phyloP scores from a whole-genome alignment of 1,284 basidiomycete species.

The Cutaneotrichosporon cavernicola region DNA sequence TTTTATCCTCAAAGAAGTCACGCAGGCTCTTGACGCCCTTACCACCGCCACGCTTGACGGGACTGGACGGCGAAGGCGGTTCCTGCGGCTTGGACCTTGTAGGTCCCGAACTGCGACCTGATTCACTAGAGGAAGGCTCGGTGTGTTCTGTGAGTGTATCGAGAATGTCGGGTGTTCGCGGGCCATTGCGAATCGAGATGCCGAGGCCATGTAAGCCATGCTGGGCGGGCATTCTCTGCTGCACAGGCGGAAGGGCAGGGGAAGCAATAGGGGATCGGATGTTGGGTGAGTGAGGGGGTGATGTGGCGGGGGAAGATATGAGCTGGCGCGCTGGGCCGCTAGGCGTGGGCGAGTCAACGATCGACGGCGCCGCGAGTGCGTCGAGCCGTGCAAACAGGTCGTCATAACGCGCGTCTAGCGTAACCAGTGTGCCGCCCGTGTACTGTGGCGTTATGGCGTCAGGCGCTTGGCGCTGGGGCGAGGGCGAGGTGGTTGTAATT shows the following conservation, averaged over 20 bases:
- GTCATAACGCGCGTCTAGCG: constrained; percentile 33
- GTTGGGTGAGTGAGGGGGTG: background rate
- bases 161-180: constrained; percentile 23
- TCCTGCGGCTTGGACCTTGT: background rate
- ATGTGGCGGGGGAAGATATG: constrained; percentile 1
- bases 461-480: constrained; percentile 30
- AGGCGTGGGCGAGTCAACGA: constrained; percentile 3
- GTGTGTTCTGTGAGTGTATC: constrained; percentile 20
- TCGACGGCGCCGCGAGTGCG: constrained; percentile 31
- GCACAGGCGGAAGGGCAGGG: constrained; percentile 1
- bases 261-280: background rate
- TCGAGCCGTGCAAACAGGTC: constrained; percentile 44
- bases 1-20: constrained; percentile 32
- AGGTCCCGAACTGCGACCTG: background rate
- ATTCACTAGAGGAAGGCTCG: constrained; percentile 15
- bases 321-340: background rate
- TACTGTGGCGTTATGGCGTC: constrained; percentile 15
- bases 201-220: constrained; percentile 14
- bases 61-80: constrained; percentile 23
- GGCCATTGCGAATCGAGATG: constrained; percentile 10
- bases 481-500: constrained; percentile 44
- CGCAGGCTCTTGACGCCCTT: constrained; percentile 11
- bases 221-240: constrained; percentile 2
- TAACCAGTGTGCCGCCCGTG: constrained; percentile 16
- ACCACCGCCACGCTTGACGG: background rate